Evolutionary conservation across 2,329 filamentous ascomycete species (phyloP).

Genomic region (Fusarium siculi): DNA sequence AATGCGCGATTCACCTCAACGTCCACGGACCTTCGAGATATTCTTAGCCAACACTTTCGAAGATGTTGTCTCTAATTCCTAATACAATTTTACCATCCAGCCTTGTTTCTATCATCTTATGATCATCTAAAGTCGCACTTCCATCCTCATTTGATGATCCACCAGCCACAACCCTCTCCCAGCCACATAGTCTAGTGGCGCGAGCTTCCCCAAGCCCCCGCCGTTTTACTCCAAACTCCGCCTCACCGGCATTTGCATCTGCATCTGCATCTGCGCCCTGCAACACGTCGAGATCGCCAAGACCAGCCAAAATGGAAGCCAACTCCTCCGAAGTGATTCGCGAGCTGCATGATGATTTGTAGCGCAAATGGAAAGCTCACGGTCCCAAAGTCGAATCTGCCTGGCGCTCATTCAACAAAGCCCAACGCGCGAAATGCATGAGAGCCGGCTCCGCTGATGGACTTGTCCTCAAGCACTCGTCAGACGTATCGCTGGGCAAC

Average conservation of each 20-base stretch:
- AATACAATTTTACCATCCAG: too few relatives aligned
- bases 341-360: neutral
- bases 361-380: slow-evolving; percentile 40
- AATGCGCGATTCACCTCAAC: too few relatives aligned
- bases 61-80: too few relatives aligned
- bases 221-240: neutral
- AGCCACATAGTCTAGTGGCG: neutral
- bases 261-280: neutral
- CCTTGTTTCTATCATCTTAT: neutral
- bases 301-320: neutral
- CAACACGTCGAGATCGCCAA: neutral
- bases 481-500: slow-evolving; percentile 51
- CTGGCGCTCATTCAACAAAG: slow-evolving; percentile 53
- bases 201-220: neutral
- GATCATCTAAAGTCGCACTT: neutral
- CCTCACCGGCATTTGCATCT: neutral
- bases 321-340: neutral
- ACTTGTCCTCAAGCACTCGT: slow-evolving; percentile 48
- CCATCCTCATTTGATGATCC: neutral
- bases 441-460: slow-evolving; percentile 48
- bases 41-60: too few relatives aligned
- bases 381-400: slow-evolving; percentile 48
- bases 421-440: slow-evolving; percentile 49
- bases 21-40: too few relatives aligned
- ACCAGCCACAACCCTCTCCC: neutral